These are phyloP conservation scores for Bipolaris sorokiniana DNA, from an alignment of 2,329 filamentous ascomycete genomes.

Conservation along the genomic window DNA sequence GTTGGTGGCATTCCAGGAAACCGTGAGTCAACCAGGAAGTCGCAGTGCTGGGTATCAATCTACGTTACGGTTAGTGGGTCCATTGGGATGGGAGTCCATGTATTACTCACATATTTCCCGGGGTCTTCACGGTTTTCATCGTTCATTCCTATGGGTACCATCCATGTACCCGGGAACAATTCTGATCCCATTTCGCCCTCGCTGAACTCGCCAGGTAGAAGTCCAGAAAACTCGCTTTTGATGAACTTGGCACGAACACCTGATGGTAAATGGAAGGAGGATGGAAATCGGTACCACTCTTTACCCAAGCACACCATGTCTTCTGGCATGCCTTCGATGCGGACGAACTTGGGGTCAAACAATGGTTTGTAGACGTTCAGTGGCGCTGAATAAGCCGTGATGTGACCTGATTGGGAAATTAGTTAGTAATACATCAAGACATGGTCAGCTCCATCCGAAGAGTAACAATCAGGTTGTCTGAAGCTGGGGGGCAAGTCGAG, in stretches of 20 bases:
- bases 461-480: neutral
- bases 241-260: conserved; percentile 86
- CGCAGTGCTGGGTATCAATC: conserved; percentile 74
- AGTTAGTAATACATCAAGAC: neutral
- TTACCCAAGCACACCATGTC: conserved; percentile 88
- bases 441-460: neutral
- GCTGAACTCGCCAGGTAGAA: conserved; percentile 89
- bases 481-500: neutral
- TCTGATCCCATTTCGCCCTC: conserved; percentile 73
- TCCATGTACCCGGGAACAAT: conserved; percentile 82
- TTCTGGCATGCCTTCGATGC: conserved; percentile 68
- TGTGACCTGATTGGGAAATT: conserved; percentile 58
- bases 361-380: conserved; percentile 73
- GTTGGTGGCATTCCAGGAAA: conserved; percentile 68
- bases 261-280: conserved; percentile 87
- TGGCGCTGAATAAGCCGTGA: conserved; percentile 83
- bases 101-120: conserved; percentile 75
- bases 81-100: too few species aligned
- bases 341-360: conserved; percentile 61
- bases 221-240: conserved; percentile 84
- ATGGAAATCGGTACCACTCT: conserved; percentile 98
- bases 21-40: conserved; percentile 86
- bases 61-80: conserved; percentile 40
- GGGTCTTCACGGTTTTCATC: conserved; percentile 86
- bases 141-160: conserved; percentile 84